Evolutionary conservation across 148 eudicot genomes (phyloP).

Genomic region (Euryodendron excelsum): DNA sequence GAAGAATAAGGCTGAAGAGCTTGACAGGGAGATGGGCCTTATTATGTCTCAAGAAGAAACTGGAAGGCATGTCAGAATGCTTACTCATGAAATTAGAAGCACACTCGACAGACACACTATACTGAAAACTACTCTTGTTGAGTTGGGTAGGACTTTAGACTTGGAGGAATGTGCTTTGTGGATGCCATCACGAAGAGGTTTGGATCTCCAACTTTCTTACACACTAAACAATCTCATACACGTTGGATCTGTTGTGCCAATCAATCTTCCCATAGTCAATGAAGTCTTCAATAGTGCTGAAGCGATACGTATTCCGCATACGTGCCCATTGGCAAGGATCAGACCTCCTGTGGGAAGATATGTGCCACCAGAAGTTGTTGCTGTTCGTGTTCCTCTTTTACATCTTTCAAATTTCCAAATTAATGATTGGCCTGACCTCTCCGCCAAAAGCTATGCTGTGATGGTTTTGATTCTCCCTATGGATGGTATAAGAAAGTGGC

Average conservation of each 20-base stretch:
- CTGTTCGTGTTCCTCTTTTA: constrained; percentile 79
- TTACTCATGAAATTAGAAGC: constrained; percentile 90
- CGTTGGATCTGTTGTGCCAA: constrained; percentile 66
- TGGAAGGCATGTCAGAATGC: constrained; percentile 91
- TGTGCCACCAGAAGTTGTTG: constrained; percentile 65
- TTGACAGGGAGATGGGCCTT: constrained; percentile 87
- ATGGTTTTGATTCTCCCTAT: constrained; percentile 80
- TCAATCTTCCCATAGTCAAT: constrained; percentile 53
- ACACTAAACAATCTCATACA: constrained; percentile 56
- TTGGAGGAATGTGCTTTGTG: constrained; percentile 85
- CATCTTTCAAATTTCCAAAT: constrained; percentile 75
- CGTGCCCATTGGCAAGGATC: constrained; percentile 60
- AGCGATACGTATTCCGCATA: constrained; percentile 57
- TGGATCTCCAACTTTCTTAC: constrained; percentile 62
- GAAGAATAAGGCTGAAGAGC: constrained; percentile 79
- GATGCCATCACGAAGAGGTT: constrained; percentile 85
- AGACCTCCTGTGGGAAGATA: constrained; percentile 49
- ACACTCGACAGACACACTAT: constrained; percentile 84
- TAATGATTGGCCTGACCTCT: constrained; percentile 69
- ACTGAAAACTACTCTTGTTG: constrained; percentile 73
- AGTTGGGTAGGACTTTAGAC: constrained; percentile 74
- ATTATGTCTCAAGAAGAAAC: constrained; percentile 87
- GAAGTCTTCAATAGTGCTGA: constrained; percentile 59
- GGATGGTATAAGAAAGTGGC: constrained; percentile 71
- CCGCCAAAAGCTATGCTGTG: constrained; percentile 70